Base-by-base conservation (phyloP, 805 yeast species). In the Candida krabiensis region DNA sequence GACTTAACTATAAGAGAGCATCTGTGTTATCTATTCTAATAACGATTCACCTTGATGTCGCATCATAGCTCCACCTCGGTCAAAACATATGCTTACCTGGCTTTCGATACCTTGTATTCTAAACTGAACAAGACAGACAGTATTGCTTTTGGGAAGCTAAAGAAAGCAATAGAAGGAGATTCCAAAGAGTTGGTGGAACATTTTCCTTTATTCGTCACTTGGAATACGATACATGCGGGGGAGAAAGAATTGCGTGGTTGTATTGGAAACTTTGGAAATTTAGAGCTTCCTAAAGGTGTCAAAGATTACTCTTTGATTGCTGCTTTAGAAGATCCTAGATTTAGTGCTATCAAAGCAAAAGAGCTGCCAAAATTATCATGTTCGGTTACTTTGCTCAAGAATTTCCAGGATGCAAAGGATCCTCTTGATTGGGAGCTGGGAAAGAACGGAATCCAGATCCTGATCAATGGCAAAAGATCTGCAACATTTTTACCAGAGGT, bases 401-500 rank as follows among this genome's bases (percentile, higher is more conserved):
- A 83, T 41, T 84, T 84, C 45, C 78, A 71, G 38, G 59, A 64
- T 4, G 77, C 73, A 2, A 48, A 53, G 0, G 77, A 75, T 42
- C 72, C 80, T 0, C 60, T 69, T 34, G 85, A 86, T 53, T 93
- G 98, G 98, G 70, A 61, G 6, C 58, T 91, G 32, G 98, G 99
- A 0, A 56, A 54, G 11, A 93, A 93, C 59, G 99, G 99, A 0
- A 74, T 93, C 14, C 71, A 79, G 38, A 73, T 89, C 5, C 57
- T 64, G 13, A 78, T 87, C 49, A 55, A 55, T 9, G 71, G 73
- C 2, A 24, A 35, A 2, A 33, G 46, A 9, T 75, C 83, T 34
- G 88, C 97, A 0, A 93, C 98, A 0, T 93, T 88, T 50, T 63
- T 93, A 28, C 99, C 99, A 0, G 85, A 80, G 28, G 98, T 93